Base-by-base conservation (phyloP, 768 basidiomycete genomes). In the Candolleomyces eurysporus region DNA sequence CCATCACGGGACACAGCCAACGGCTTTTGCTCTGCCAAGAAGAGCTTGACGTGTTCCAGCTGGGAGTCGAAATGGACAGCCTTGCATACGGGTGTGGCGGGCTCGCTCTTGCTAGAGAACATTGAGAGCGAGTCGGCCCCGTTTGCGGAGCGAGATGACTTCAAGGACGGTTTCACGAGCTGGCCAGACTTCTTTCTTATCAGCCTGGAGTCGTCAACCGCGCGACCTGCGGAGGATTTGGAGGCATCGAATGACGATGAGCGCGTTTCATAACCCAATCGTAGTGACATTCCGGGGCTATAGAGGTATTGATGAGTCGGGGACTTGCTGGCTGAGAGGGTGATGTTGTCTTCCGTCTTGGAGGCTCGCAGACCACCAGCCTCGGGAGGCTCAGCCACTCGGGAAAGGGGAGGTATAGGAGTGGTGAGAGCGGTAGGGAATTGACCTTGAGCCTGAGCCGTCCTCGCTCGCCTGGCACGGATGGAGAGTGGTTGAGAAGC, bases 141-240 rank as follows among this genome's bases (percentile, higher is more conserved):
- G 53, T 81, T 73, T 57, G 81, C 71, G 55, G 88, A 82, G 60
- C 82, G 79, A 26, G 86, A 80, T 13, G 84, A 78, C 76, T 97
- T 98, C 65, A 98, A 82, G 2, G 95, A 94, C 3, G 94, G 88
- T 73, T 94, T 95, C 69, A 98, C 86, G 5, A 92, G 87, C 75
- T 97, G 92, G 42, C 96, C 96, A 14, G 92, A 93, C 76, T 97
- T 98, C 75, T 98, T 98, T 62, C 94, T 86, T 39, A 93, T 78
- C 57, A 90, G 77, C 56, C 79, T 76, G 19, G 82, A 70, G 62
- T 76, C 72, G 48, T 71, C 69, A 43, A 64, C 61, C 11, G 73
- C 64, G 48, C 65, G 67, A 60, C 64, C 66, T 57, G 72, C 61
- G 9, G 69, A 65, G 57, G 72, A 68, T 22, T 66, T 61, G 31